These are phyloP conservation scores for Albizia julibrissin DNA, from an alignment of 306 rosid genomes.

Conservation along the genomic window DNA sequence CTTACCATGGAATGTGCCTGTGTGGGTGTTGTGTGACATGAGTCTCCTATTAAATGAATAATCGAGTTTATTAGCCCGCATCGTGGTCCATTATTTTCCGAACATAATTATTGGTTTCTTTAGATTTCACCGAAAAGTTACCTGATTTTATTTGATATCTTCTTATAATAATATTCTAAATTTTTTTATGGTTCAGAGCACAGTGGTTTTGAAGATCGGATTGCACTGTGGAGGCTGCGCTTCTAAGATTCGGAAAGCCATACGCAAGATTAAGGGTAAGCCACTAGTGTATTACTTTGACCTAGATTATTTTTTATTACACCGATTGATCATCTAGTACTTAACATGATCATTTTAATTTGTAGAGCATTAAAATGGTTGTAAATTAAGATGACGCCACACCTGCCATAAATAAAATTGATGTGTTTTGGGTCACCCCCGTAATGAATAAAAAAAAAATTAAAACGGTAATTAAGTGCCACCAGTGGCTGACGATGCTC, in stretches of 20 bases:
- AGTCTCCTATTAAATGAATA: no score
- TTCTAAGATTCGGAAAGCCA: conserved; percentile 61
- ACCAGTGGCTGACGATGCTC: conserved; percentile 10
- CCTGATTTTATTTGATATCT: conserved; percentile 28
- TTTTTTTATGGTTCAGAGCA: conserved; percentile 49
- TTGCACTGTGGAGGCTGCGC: conserved; percentile 91
- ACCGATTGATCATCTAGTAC: not conserved
- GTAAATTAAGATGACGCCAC: not conserved
- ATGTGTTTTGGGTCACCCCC: not conserved
- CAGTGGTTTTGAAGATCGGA: conserved; percentile 70
- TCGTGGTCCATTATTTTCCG: not conserved
- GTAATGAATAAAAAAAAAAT: not conserved
- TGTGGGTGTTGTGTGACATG: no score
- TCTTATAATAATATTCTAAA: not conserved
- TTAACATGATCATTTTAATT: not conserved
- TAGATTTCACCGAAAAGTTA: not conserved
- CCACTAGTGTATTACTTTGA: conserved; percentile 1
- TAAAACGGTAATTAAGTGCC: not conserved
- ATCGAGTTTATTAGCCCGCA: not conserved
- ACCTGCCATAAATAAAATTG: not conserved
- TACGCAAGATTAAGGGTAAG: conserved; percentile 61
- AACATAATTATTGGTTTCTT: not conserved
- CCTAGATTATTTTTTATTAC: conserved; percentile 2
- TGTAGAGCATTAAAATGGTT: not conserved
- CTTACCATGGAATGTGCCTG: no score